These are phyloP conservation scores for Alternaria longipes DNA, from an alignment of 2,329 filamentous ascomycete species.

Conservation along the genomic window DNA sequence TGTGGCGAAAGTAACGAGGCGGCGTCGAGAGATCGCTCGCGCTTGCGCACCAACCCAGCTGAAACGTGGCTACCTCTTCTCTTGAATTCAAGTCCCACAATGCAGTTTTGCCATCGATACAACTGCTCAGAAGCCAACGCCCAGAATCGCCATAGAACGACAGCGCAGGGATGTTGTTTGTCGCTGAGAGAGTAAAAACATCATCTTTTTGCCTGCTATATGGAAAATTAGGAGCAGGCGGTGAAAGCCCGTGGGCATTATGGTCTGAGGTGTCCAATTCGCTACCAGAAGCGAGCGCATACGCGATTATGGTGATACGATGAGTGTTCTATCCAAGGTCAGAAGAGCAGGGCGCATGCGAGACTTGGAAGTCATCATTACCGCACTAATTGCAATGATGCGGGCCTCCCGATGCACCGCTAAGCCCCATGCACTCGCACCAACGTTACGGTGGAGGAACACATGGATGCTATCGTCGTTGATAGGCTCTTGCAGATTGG, in stretches of 20 bases:
- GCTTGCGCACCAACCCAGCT: slow-evolving; percentile 39
- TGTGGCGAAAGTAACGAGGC: slow-evolving; percentile 9
- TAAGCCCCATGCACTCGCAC: slow-evolving; percentile 85
- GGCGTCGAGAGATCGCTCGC: slow-evolving; percentile 15
- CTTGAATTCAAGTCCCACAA: slow-evolving; percentile 57
- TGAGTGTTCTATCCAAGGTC: slow-evolving; percentile 64
- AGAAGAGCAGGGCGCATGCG: not conserved
- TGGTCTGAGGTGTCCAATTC: slow-evolving; percentile 4
- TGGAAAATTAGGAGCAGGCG: slow-evolving; percentile 25
- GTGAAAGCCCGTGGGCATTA: not conserved
- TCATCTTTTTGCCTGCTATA: slow-evolving; percentile 39
- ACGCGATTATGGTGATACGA: slow-evolving; percentile 67
- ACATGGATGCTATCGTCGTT: slow-evolving; percentile 57
- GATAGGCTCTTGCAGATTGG: slow-evolving; percentile 14
- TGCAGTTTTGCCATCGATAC: slow-evolving; percentile 61
- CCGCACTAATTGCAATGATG: slow-evolving; percentile 81
- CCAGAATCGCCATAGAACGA: slow-evolving; percentile 67
- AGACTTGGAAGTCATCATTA: not conserved
- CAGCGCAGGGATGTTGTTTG: slow-evolving; percentile 65
- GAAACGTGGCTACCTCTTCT: slow-evolving; percentile 26
- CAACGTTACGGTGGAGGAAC: slow-evolving; percentile 81
- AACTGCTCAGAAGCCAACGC: slow-evolving; percentile 65
- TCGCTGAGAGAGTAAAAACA: slow-evolving; percentile 28
- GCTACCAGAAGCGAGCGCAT: slow-evolving; percentile 56
- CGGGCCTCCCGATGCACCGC: slow-evolving; percentile 83